Percentiles rank a stretch among this genome's conserved stretches.
Conservation (phyloP, 2,329 filamentous ascomycete species). For the Verticillium zaregamsianum region DNA sequence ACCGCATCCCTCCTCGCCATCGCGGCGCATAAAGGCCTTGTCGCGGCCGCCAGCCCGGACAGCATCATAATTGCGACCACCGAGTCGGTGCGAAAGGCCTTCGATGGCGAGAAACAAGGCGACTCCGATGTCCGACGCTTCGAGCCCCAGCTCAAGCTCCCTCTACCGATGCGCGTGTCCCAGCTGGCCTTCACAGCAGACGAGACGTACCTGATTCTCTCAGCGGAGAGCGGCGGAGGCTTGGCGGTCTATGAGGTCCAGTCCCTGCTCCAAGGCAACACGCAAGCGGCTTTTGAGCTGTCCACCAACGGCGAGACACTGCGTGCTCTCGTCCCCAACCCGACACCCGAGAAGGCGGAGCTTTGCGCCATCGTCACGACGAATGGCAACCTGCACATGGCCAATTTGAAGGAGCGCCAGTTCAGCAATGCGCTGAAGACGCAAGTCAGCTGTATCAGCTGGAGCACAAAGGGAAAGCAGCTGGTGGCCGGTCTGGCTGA, state of each 20-base stretch:
- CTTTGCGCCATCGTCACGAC: constrained; percentile 77
- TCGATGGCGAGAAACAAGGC: constrained; percentile 51
- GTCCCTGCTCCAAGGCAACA: constrained; percentile 60
- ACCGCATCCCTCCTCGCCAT: constrained; percentile 82
- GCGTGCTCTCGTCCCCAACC: constrained; percentile 75
- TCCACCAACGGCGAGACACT: constrained; percentile 71
- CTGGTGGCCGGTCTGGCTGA: constrained; percentile 80
- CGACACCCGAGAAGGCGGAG: constrained; percentile 66
- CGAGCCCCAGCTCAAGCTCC: constrained; percentile 67
- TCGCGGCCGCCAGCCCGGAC: constrained; percentile 85
- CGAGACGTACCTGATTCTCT: constrained; percentile 78
- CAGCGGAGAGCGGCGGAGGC: constrained; percentile 75
- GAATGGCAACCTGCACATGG: constrained; percentile 78
- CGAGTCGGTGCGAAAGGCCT: constrained; percentile 71
- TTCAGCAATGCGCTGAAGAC: constrained; percentile 63
- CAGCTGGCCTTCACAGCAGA: constrained; percentile 91
- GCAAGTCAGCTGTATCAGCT: constrained; percentile 78
- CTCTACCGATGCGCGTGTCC: constrained; percentile 71
- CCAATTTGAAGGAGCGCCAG: constrained; percentile 67
- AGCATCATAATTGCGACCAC: constrained; percentile 72
- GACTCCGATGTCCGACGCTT: constrained; percentile 67
- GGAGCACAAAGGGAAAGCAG: constrained; percentile 93
- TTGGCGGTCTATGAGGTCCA: constrained; percentile 79
- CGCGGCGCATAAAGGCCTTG: constrained; percentile 72
- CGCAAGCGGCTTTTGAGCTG: constrained; percentile 69